Percentiles rank a stretch among this genome's conserved stretches.
These are phyloP conservation scores for Fraxinus paxiana DNA, from an alignment of 305 asterid genomes.

Conservation along the genomic window DNA sequence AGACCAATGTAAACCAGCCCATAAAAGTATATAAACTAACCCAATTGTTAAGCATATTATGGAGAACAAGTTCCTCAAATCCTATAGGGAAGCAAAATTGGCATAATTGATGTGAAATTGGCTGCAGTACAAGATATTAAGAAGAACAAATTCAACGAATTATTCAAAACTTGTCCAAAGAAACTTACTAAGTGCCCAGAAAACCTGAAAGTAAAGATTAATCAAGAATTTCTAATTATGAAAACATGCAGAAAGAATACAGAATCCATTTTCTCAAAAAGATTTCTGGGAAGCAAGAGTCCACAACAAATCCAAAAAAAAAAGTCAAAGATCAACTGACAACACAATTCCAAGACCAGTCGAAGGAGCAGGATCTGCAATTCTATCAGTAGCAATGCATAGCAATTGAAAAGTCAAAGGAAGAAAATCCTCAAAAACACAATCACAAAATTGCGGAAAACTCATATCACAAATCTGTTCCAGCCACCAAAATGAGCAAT, in stretches of 20 bases:
- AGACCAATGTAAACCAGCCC: not conserved
- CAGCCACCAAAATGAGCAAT: not conserved
- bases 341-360: constrained; percentile 6
- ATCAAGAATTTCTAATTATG: constrained; percentile 11
- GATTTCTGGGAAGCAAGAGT: constrained; percentile 6
- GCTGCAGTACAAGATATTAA: not conserved
- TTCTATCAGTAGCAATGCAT: not conserved
- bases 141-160: not conserved
- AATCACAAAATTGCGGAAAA: constrained; percentile 22
- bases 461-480: not conserved
- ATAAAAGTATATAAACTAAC: not conserved
- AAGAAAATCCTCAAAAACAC: constrained; percentile 3
- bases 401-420: not conserved
- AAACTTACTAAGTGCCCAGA: constrained; percentile 4
- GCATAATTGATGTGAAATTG: not conserved
- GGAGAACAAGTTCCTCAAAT: not conserved
- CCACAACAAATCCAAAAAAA: not conserved
- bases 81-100: not conserved
- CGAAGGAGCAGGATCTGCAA: not conserved
- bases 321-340: not conserved
- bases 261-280: not conserved
- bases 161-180: not conserved
- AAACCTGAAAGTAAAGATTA: constrained; percentile 4
- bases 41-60: not conserved
- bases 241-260: not conserved